Evolutionary conservation across 768 basidiomycete genomes (phyloP).

Genomic region (Macrolepiota dolichaula): DNA sequence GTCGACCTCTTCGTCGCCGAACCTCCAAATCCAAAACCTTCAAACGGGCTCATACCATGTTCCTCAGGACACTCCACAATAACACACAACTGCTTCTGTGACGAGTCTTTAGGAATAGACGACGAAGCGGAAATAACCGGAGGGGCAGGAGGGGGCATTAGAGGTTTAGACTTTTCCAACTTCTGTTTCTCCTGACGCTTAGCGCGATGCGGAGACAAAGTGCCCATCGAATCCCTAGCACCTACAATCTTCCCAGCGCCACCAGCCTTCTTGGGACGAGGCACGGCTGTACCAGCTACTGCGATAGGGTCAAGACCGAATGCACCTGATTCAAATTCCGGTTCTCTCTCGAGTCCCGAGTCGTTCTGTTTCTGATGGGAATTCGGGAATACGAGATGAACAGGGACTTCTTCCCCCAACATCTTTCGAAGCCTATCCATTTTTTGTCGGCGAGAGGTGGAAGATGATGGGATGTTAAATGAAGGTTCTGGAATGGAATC

Average conservation of each 20-base stretch:
- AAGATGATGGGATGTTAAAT: constrained; percentile 39
- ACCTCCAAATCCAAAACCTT: constrained; percentile 21
- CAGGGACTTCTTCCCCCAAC: constrained; percentile 62
- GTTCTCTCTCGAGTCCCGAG: neutral
- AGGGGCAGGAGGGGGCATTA: constrained; percentile 13
- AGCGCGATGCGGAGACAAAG: constrained; percentile 4
- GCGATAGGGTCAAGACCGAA: neutral
- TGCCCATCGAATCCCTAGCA: constrained; percentile 21
- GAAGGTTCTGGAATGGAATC: constrained; percentile 28
- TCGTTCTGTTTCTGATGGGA: constrained; percentile 21
- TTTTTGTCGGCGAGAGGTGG: constrained; percentile 45
- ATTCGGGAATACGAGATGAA: constrained; percentile 49
- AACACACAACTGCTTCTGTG: constrained; percentile 21
- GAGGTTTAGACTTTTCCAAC: constrained; percentile 5
- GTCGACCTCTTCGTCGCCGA: constrained; percentile 7
- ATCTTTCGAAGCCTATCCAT: constrained; percentile 61
- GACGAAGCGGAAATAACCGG: constrained; percentile 9
- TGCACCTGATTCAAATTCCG: neutral
- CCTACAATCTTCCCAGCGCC: constrained; percentile 16
- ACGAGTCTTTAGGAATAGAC: constrained; percentile 8
- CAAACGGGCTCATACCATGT: constrained; percentile 22
- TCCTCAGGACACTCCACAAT: constrained; percentile 35
- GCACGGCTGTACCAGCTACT: neutral
- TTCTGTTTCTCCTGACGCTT: constrained; percentile 9
- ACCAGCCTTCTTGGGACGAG: constrained; percentile 10